A percentile compares a stretch with the other conserved stretches of the same genome.
Evolutionary conservation across 192 early-diverging fungal genomes (phyloP).

Genomic region (Entomortierella lignicola): DNA sequence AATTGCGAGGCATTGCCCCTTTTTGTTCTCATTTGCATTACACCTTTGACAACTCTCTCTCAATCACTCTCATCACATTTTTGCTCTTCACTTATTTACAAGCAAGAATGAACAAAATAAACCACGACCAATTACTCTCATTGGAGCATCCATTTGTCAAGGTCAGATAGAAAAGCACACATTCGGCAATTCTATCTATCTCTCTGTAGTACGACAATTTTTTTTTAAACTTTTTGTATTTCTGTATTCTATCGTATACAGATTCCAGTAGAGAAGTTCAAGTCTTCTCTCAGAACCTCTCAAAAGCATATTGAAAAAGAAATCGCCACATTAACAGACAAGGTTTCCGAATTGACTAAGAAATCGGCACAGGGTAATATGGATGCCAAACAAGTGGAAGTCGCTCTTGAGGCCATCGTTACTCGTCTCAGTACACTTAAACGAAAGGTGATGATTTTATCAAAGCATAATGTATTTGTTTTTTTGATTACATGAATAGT

Average conservation of each 20-base stretch:
- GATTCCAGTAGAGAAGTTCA: constrained; percentile 54
- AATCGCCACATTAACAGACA: constrained; percentile 58
- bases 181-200: constrained; percentile 85
- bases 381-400: constrained; percentile 63
- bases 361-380: constrained; percentile 57
- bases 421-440: constrained; percentile 76
- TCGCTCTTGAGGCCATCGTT: constrained; percentile 73
- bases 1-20: background rate
- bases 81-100: too few species aligned
- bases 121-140: constrained; percentile 82
- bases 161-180: constrained; percentile 61
- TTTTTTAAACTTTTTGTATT: background rate
- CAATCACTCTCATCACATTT: background rate
- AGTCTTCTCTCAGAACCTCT: constrained; percentile 46
- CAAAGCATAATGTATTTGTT: background rate
- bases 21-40: background rate
- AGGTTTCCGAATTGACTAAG: constrained; percentile 59
- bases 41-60: background rate
- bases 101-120: constrained; percentile 73
- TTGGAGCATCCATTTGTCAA: constrained; percentile 96
- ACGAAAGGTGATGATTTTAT: constrained; percentile 67
- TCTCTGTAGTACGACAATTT: background rate
- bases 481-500: too few species aligned
- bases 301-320: constrained; percentile 92
- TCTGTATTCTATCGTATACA: background rate